Base-by-base conservation (phyloP, 1,284 basidiomycete species). In the Somion occarium region DNA sequence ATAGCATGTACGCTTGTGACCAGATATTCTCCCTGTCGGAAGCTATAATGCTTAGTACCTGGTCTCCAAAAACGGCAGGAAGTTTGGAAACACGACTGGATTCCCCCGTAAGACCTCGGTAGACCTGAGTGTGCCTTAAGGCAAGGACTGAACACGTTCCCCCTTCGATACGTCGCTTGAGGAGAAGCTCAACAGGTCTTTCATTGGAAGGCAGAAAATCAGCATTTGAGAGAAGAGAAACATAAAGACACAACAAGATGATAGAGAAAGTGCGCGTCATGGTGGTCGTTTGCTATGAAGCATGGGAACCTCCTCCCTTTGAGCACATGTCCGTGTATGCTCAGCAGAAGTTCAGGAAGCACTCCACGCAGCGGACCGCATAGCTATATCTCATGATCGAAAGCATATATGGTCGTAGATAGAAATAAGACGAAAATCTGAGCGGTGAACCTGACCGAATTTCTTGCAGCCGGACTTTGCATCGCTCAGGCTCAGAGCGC, bases 21-120 rank as follows among this genome's bases (percentile, higher is more conserved):
- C 61, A 63, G 12, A 61, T 44, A 2, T 38, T n/a, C n/a, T 47
- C 45, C 24, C 51, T 49, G 13, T 58, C 41, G 30, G 48, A 41
- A 9, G 59, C 46, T 11, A 62, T 52, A 52, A 59, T 57, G n/a
- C 58, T 58, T 19, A 62, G 30, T 20, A 54, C 53, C 25, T 65
- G 60, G 18, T 59, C 51, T 1, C 54, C n/a, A n/a, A n/a, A n/a
- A n/a, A n/a, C n/a, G n/a, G n/a, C n/a, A n/a, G n/a, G n/a, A n/a
- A 45, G 26, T n/a, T 51, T 50, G 2, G 38, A n/a, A 23, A 57
- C 47, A 13, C 62, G 56, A 19, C 46, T 51, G 12, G 24, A 5
- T 1, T 52, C 46, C 1, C 47, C 30, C 2, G 38, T n/a, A 3
- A 62, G 43, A 2, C 56, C 58, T 48, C 59, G 59, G 53, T 57